A percentile compares a stretch with the other conserved stretches of the same genome.
Evolutionary conservation across 257 asterid species (phyloP).

Genomic region (Datura wrightii): DNA sequence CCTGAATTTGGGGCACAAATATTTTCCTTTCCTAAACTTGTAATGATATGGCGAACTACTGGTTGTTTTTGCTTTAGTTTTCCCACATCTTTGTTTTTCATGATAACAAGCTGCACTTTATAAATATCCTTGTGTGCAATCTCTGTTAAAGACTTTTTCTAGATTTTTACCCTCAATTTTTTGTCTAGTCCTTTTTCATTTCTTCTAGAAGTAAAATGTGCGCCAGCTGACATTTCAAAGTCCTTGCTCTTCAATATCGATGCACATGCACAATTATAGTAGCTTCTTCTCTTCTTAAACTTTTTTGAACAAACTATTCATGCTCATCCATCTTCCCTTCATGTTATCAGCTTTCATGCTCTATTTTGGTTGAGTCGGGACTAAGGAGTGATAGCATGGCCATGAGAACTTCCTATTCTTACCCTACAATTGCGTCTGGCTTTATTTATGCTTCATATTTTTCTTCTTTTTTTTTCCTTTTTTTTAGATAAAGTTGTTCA

Average conservation of each 20-base stretch:
- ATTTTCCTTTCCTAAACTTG: background rate
- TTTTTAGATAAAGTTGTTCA: conserved; percentile 27
- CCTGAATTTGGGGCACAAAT: background rate
- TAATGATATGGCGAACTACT: background rate
- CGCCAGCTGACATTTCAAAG: background rate
- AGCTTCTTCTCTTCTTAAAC: background rate
- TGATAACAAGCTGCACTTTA: background rate
- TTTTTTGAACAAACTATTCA: background rate
- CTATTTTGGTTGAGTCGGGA: background rate
- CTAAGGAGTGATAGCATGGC: background rate
- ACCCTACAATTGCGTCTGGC: background rate
- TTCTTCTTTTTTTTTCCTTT: background rate
- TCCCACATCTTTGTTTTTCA: background rate
- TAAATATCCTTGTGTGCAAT: background rate
- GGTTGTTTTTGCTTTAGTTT: background rate
- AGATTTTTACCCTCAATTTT: background rate
- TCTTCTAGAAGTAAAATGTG: background rate
- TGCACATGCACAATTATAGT: background rate
- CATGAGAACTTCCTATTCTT: background rate
- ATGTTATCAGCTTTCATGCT: background rate
- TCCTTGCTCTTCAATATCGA: too few relatives aligned
- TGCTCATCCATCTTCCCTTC: background rate
- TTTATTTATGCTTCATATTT: conserved; percentile 1
- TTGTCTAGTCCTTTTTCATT: background rate
- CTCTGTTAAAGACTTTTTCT: background rate